phyloP scores from a whole-genome alignment of 352 stramenopile species.

The Achlya hypogyna region DNA sequence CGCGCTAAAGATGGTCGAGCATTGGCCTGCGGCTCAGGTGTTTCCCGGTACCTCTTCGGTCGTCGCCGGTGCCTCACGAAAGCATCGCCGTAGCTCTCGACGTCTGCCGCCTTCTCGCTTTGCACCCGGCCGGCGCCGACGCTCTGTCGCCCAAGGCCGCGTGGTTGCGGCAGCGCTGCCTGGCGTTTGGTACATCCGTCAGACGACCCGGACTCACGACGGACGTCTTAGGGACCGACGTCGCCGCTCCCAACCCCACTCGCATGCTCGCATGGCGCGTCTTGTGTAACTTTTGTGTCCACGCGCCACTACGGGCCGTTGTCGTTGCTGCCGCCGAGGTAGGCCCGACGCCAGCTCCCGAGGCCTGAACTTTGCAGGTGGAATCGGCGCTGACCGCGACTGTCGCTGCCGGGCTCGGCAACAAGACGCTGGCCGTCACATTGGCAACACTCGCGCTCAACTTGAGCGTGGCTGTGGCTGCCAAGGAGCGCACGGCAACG shows the following conservation, averaged over 20 bases:
- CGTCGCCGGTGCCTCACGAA: neutral
- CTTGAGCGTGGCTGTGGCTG: slow-evolving; percentile 38
- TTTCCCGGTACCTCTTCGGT: slow-evolving; percentile 47
- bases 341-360: neutral
- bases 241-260: slow-evolving; percentile 46
- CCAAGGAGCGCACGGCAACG: slow-evolving; percentile 51
- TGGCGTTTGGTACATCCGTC: slow-evolving; percentile 34
- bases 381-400: neutral
- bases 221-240: no score
- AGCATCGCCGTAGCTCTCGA: slow-evolving; percentile 56
- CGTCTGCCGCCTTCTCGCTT: slow-evolving; percentile 79
- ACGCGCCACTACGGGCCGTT: slow-evolving; percentile 33
- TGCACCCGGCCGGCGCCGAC: slow-evolving; percentile 76
- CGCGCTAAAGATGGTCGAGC: slow-evolving; percentile 48
- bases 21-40: slow-evolving; percentile 60
- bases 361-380: neutral
- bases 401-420: neutral
- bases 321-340: slow-evolving; percentile 42
- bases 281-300: slow-evolving; percentile 66
- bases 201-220: no score
- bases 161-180: slow-evolving; percentile 32
- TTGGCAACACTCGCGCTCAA: slow-evolving; percentile 31
- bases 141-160: slow-evolving; percentile 24
- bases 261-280: slow-evolving; percentile 68
- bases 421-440: slow-evolving; percentile 12